Evolutionary conservation across 148 eudicot species (phyloP), one percentile per base, ranked within the genome.

Genomic region (Camellia lanceoleosa): DNA sequence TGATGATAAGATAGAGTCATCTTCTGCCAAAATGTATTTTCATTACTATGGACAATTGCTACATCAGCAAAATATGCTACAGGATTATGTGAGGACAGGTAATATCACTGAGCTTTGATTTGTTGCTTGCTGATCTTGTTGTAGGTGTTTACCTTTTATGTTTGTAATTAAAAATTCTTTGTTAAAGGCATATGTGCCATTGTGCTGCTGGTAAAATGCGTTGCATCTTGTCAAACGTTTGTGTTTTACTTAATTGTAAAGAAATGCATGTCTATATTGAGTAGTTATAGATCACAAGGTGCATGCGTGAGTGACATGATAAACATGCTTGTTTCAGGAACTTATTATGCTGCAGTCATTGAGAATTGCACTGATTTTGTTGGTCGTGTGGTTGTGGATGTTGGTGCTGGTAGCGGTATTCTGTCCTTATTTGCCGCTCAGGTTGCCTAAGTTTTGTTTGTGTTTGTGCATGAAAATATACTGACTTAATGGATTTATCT

Each of bases 51-150:
- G 98, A 64, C 99, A 96, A 69, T 81, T 96, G 78, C 86, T 96
- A 30, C 99, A 96, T 85, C 99, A 96, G 82, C 98, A 96, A 84
- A 93, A 96, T 85, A 96, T 96, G 99, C 54, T 96, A 88, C 98
- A 96, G 89, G 99, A 96, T 81, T 96, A 91, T 73, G 98, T 93
- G 88, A 92, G 99, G 87, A 96, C 99, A 92, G 98, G 99, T 95
- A 76, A 79, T 82, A 79, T 79, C 59, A 59, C 73, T 65, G 12
- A 58, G 73, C 77, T 82, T 16, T 68, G 19, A 20, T 15, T 80
- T 71, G 43, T 59, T 63, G 18, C 61, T 83, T 75, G 38, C 30
- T 49, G 0, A 46, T 69, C 16, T 74, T 79, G 49, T 72, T 73
- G 52, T 16, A 8, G 42, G 61, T 71, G 52, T 64, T 72, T 18